Evolutionary conservation across 768 basidiomycete genomes (phyloP).

Genomic region (Psilocybe cubensis): DNA sequence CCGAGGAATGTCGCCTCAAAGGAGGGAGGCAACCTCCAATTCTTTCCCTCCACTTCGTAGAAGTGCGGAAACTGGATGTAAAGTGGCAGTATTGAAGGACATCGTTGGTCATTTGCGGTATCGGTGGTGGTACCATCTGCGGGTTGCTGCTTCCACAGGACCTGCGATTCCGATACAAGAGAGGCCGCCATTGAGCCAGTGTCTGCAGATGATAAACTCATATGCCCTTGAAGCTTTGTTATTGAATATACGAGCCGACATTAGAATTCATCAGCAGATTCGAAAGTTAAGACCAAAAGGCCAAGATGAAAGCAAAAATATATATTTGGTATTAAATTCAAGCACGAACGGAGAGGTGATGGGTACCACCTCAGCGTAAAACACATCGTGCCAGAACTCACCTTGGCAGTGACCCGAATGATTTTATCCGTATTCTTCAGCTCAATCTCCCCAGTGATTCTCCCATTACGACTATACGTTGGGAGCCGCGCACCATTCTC

Average conservation of each 20-base stretch:
- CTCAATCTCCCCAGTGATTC: conserved; percentile 39
- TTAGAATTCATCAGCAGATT: neutral
- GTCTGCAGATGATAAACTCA: conserved; percentile 38
- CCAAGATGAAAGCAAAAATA: neutral
- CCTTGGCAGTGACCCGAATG: conserved; percentile 39
- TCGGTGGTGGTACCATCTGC: neutral
- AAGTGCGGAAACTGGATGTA: conserved; percentile 36
- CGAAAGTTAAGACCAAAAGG: neutral
- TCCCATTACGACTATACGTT: conserved; percentile 37
- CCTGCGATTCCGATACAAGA: conserved; percentile 31
- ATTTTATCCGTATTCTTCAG: conserved; percentile 33
- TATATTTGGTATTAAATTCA: neutral
- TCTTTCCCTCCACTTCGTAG: conserved; percentile 31
- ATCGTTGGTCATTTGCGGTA: conserved; percentile 15
- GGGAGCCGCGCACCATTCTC: conserved; percentile 32
- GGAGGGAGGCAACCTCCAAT: conserved; percentile 39
- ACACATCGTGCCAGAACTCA: conserved; percentile 17
- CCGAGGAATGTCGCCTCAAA: conserved; percentile 39
- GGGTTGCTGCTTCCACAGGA: conserved; percentile 33
- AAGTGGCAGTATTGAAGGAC: conserved; percentile 44
- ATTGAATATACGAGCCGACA: conserved; percentile 3
- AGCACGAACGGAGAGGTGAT: neutral
- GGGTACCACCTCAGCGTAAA: neutral
- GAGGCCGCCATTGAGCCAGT: conserved; percentile 31
- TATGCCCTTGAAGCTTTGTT: conserved; percentile 37